Base-by-base conservation (phyloP, 1,284 basidiomycete genomes). In the Cryptococcus hybrid region DNA sequence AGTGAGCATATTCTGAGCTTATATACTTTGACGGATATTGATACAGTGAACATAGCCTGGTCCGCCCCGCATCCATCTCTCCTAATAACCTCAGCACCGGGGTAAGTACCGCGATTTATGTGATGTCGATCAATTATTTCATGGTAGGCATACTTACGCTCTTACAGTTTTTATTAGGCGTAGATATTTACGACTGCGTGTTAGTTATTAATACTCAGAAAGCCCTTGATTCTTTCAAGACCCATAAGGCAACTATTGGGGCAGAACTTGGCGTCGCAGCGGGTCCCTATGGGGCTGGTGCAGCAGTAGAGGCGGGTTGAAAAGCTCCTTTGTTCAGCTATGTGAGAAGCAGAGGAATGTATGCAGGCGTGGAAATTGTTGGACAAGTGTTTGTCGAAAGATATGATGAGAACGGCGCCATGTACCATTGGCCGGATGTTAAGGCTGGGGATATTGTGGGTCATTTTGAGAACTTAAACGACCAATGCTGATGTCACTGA, bases 161-260 rank as follows among this genome's bases (percentile, higher is more conserved):
- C 15, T 30, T 60, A 2, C 68, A 77, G 44, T 67, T 79, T 56
- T 67, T 81, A 57, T 52, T 79, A 48, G 80, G 80, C 2, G 62
- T 80, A 6, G 80, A 81, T 59, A 72, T 81, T 18, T 82, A 79
- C 66, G 79, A 81, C 59, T 76, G 74, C 15, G 69, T 81, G 36
- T 71, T 80, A 12, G 69, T 82, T 43, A 75, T 83, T 43, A 78
- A 80, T 15, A 77, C 78, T 0, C 78, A 80, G 52, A 69, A 77
- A 37, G 81, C 82, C 0, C 74, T 84, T 52, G 78, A 82, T 49
- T 71, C 77, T 1, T 84, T 84, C 68, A 70, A 68, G 43, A 76
- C 77, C 4, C 81, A 82, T 70, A 83, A 83, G 59, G 74, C 80
- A 9, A 82, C 82, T 0, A 60, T 83, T 5, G 82, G 82, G 0